A percentile compares a stretch with the other conserved stretches of the same genome.
phyloP scores from a whole-genome alignment of 192 early-diverging fungal genomes.

The Gigaspora rosea region DNA sequence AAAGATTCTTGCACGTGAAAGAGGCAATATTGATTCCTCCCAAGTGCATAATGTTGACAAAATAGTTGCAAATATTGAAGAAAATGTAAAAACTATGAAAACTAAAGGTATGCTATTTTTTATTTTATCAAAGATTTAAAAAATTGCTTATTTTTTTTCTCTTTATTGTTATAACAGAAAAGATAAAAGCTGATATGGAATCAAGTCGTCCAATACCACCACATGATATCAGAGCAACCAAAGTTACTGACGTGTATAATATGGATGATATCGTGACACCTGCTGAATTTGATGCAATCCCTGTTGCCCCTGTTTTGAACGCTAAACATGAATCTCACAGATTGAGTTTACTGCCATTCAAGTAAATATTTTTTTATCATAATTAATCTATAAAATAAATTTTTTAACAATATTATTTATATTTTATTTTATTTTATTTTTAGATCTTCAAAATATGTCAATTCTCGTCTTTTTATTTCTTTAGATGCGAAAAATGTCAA shows the following conservation, averaged over 20 bases:
- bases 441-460: constrained; percentile 46
- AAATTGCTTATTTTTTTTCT: not conserved
- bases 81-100: constrained; percentile 53
- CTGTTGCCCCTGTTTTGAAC: constrained; percentile 53
- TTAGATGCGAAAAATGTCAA: constrained; percentile 51
- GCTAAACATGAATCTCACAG: constrained; percentile 37
- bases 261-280: constrained; percentile 70
- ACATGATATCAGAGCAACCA: constrained; percentile 66
- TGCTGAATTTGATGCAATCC: constrained; percentile 64
- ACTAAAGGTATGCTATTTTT: constrained; percentile 41
- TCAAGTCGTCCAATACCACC: constrained; percentile 73
- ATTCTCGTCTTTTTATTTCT: constrained; percentile 40
- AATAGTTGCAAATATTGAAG: constrained; percentile 46
- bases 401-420: not conserved
- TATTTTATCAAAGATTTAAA: not conserved
- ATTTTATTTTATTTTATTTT: not conserved
- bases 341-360: constrained; percentile 42
- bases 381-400: not conserved
- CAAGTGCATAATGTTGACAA: constrained; percentile 7
- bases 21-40: constrained; percentile 9
- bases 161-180: constrained; percentile 16
- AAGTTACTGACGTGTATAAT: constrained; percentile 79
- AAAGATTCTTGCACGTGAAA: constrained; percentile 36
- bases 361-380: not conserved
- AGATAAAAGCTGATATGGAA: constrained; percentile 55